Base-by-base conservation (phyloP, 805 yeast genomes). In the Saccharomycopsis sp. region DNA sequence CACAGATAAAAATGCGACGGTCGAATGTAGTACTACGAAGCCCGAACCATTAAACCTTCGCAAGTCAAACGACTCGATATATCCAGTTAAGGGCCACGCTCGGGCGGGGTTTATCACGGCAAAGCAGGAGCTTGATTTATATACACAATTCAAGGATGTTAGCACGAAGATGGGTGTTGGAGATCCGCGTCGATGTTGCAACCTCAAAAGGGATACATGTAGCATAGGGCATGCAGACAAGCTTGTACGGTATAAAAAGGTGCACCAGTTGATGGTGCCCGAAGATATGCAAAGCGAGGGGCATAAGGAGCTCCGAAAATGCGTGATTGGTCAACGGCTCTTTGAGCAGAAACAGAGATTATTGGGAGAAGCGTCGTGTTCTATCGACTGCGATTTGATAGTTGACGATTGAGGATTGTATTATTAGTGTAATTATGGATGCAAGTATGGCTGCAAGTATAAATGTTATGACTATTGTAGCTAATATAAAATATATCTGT, bases 61-160 rank as follows among this genome's bases (percentile, higher is more conserved):
- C 25, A 20, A 22, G 2, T 29, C 22, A 3, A 47, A 50, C n/a
- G 62, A 59, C 54, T 17, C 29, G 2, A 8, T 59, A 20, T 56
- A 47, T 49, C 51, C 55, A 12, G 44, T 56, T 24, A 59, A 51
- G 19, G 52, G 52, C 41, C 19, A 24, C 20, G n/a, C 29, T 9
- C 20, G 62, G 29, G 51, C 59, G 1, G 62, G 62, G 35, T 59
- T 42, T 56, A 20, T 56, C 17, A 47, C 54, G 14, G 55, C 50
- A 35, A 53, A 44, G 23, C 62, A 59, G 38, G 62, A 59, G 38
- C 17, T 15, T 15, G 62, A 56, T 9, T 25, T 57, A 17, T 55
- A 22, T 23, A 29, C 2, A n/a, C 7, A 35, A 23, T 54, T 22
- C 41, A 17, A 8, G 22, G 53, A 44, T 19, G 59, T 55, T 2